A percentile compares a stretch with the other conserved stretches of the same genome.
Conservation (phyloP, 768 basidiomycete genomes). For the Suillus ampliporus region DNA sequence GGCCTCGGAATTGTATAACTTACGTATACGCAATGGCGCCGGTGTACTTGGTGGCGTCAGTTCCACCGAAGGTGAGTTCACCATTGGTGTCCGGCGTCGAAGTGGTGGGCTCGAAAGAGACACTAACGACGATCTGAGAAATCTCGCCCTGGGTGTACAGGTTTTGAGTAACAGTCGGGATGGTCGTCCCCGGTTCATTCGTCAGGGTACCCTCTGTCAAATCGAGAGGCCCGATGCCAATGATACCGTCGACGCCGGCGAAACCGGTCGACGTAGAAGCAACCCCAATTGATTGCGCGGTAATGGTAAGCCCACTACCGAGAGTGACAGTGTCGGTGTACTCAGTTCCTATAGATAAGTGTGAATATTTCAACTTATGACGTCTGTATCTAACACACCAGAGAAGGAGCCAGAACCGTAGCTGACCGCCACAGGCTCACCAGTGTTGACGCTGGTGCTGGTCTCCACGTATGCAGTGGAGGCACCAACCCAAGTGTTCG, state of each 20-base stretch:
- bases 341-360: conserved; percentile 41
- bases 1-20: conserved; percentile 16
- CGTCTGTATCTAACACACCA: conserved; percentile 40
- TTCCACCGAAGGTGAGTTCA: conserved; percentile 57
- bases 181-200: conserved; percentile 16
- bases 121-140: conserved; percentile 45
- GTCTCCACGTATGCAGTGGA: conserved; percentile 49
- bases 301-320: conserved; percentile 52
- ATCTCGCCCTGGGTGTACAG: conserved; percentile 49
- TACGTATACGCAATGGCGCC: conserved; percentile 51
- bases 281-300: conserved; percentile 68
- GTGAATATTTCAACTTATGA: conserved; percentile 23
- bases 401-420: conserved; percentile 71
- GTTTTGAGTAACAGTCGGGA: conserved; percentile 67
- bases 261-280: conserved; percentile 52
- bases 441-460: conserved; percentile 54
- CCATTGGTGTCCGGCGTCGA: conserved; percentile 50
- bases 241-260: conserved; percentile 62
- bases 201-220: conserved; percentile 51
- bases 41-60: conserved; percentile 30
- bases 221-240: conserved; percentile 66
- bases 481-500: conserved; percentile 77
- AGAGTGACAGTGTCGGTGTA: conserved; percentile 62
- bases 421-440: conserved; percentile 53
- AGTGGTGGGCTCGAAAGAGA: conserved; percentile 58